A percentile compares a stretch with the other conserved stretches of the same genome.
Conservation (phyloP, 305 asterid genomes). For the Fraxinus greggii region DNA sequence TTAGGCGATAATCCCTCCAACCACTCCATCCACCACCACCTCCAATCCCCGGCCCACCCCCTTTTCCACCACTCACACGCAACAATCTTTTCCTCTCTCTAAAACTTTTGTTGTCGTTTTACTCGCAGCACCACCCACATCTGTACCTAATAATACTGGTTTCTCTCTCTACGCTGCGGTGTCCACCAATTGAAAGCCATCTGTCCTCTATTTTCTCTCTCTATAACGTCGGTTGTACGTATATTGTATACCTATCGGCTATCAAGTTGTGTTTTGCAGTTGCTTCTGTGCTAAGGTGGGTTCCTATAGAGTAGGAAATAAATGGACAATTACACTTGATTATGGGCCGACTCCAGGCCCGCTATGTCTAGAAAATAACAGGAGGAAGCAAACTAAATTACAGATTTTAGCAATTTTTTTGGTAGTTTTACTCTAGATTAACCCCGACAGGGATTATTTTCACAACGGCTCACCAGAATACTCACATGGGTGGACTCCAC, state of each 20-base stretch:
- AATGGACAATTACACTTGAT: background rate
- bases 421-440: too few relatives aligned
- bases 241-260: background rate
- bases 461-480: too few relatives aligned
- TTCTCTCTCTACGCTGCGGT: background rate
- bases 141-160: background rate
- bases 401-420: too few relatives aligned
- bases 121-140: background rate
- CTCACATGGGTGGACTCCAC: too few relatives aligned
- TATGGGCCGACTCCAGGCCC: too few relatives aligned
- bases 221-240: background rate
- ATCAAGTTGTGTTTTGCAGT: background rate
- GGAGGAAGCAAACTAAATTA: background rate
- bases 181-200: background rate
- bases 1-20: constrained; percentile 7
- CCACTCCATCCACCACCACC: background rate
- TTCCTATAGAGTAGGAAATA: background rate
- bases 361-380: too few relatives aligned
- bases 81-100: background rate
- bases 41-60: background rate
- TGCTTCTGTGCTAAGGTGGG: background rate
- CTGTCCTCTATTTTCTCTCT: background rate
- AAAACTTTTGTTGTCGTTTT: background rate
- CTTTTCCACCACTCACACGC: constrained; percentile 29
- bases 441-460: too few relatives aligned